Evolutionary conservation across 2,329 filamentous ascomycete genomes (phyloP).

Genomic region (Trichoderma brevicompactum): DNA sequence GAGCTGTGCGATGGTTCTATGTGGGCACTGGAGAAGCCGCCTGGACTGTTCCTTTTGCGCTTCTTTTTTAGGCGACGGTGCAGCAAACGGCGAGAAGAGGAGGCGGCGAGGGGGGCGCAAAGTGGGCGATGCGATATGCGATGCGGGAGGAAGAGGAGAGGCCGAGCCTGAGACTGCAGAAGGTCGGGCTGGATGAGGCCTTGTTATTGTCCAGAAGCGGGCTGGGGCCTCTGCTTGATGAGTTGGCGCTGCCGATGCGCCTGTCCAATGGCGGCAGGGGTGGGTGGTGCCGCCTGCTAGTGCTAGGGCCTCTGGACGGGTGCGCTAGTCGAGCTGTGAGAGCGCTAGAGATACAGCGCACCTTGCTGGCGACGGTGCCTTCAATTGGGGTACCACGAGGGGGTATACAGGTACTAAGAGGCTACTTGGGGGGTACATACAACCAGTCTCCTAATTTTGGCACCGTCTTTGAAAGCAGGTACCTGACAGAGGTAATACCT

Average conservation of each 20-base stretch:
- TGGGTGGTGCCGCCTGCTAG: slow-evolving; percentile 27
- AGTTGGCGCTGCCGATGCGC: slow-evolving; percentile 46
- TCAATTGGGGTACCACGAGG: too few relatives aligned
- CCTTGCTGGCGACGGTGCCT: too few relatives aligned
- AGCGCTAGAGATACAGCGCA: neutral
- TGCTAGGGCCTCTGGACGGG: slow-evolving; percentile 25
- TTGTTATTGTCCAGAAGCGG: slow-evolving; percentile 44
- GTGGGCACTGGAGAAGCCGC: slow-evolving; percentile 2
- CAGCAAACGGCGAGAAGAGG: neutral
- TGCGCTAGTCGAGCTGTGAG: slow-evolving; percentile 15
- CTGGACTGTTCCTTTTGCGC: neutral
- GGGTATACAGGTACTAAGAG: neutral
- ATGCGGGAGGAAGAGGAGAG: slow-evolving; percentile 14
- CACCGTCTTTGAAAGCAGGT: neutral
- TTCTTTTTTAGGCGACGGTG: neutral
- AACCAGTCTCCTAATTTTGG: too few relatives aligned
- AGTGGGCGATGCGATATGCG: slow-evolving; percentile 21
- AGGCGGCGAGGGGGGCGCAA: slow-evolving; percentile 10
- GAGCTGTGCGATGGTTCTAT: neutral
- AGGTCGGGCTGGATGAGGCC: slow-evolving; percentile 31
- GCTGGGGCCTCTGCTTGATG: slow-evolving; percentile 40
- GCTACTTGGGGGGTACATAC: neutral
- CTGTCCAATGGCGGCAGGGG: slow-evolving; percentile 43
- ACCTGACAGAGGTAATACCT: too few relatives aligned
- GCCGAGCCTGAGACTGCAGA: slow-evolving; percentile 1